These are phyloP conservation scores for Turnera subulata DNA, from an alignment of 345 rosid genomes.

Conservation along the genomic window DNA sequence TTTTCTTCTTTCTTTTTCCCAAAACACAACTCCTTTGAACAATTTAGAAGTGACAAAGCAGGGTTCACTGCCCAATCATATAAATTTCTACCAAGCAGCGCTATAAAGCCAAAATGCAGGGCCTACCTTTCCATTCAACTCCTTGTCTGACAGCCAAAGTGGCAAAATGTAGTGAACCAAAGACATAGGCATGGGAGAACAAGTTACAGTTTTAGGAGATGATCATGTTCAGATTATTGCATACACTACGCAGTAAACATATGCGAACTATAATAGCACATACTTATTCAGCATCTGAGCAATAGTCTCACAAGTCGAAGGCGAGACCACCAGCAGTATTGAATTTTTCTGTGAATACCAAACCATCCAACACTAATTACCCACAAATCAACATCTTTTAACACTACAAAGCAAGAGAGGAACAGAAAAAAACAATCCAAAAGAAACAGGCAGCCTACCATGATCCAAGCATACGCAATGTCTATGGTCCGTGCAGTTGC, in stretches of 20 bases:
- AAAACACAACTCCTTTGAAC: not conserved
- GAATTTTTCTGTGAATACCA: conserved; percentile 63
- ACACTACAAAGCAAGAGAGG: conserved; percentile 3
- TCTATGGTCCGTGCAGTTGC: conserved; percentile 90
- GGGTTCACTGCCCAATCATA: too few relatives aligned
- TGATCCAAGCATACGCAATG: conserved; percentile 80
- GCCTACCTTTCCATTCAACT: too few relatives aligned
- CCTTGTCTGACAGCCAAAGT: too few relatives aligned
- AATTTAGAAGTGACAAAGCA: too few relatives aligned
- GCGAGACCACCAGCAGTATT: conserved; percentile 62
- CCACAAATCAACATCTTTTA: conserved; percentile 1
- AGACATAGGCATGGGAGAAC: too few relatives aligned
- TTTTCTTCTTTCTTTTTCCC: not conserved
- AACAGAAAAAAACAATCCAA: conserved; percentile 3
- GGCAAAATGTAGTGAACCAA: too few relatives aligned
- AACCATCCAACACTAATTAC: not conserved
- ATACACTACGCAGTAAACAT: not conserved
- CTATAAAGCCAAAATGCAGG: too few relatives aligned
- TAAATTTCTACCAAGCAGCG: too few relatives aligned
- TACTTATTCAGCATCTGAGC: conserved; percentile 71
- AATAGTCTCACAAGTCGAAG: conserved; percentile 51
- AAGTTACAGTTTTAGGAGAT: too few relatives aligned
- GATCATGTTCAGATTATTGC: too few relatives aligned
- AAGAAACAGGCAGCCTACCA: conserved; percentile 40
- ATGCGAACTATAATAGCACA: conserved; percentile 15